Evolutionary conservation across 2,329 filamentous ascomycete species (phyloP).

Genomic region (Clonostachys sp.): DNA sequence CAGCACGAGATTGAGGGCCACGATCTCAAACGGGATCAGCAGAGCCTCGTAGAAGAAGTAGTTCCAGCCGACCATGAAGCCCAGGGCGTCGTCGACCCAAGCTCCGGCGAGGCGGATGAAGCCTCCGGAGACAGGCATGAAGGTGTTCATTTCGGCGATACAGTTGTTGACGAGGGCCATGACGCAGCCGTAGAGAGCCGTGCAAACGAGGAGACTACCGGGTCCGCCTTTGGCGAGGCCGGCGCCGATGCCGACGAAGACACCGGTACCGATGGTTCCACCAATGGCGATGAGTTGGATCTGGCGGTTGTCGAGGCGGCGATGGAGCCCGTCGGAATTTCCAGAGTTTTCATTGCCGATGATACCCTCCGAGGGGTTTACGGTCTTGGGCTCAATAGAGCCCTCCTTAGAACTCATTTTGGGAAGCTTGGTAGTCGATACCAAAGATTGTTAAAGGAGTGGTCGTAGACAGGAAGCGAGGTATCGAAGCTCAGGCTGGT

Average conservation of each 20-base stretch:
- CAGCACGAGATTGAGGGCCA: constrained; percentile 29
- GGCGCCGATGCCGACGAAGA: constrained; percentile 52
- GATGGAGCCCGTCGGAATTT: constrained; percentile 20
- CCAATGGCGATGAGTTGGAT: constrained; percentile 49
- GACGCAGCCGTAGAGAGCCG: constrained; percentile 41
- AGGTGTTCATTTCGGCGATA: constrained; percentile 54
- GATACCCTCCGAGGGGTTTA: constrained; percentile 5
- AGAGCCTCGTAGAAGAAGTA: constrained; percentile 45
- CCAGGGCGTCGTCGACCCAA: constrained; percentile 53
- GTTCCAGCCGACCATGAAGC: constrained; percentile 46
- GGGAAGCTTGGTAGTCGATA: no score
- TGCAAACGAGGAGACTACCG: constrained; percentile 46
- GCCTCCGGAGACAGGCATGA: constrained; percentile 51
- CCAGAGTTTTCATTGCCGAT: background rate
- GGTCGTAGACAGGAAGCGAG: no score
- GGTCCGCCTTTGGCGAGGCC: constrained; percentile 29
- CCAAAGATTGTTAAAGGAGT: no score
- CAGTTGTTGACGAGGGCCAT: constrained; percentile 56
- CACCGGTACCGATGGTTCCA: constrained; percentile 43
- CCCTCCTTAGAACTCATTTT: no score
- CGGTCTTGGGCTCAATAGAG: no score
- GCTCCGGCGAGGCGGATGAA: constrained; percentile 55
- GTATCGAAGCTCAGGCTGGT: no score
- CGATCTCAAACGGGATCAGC: constrained; percentile 46
- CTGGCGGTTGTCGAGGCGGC: constrained; percentile 38